Conservation (phyloP, 805 yeast genomes). For the Hermanozyma aechmeae region DNA sequence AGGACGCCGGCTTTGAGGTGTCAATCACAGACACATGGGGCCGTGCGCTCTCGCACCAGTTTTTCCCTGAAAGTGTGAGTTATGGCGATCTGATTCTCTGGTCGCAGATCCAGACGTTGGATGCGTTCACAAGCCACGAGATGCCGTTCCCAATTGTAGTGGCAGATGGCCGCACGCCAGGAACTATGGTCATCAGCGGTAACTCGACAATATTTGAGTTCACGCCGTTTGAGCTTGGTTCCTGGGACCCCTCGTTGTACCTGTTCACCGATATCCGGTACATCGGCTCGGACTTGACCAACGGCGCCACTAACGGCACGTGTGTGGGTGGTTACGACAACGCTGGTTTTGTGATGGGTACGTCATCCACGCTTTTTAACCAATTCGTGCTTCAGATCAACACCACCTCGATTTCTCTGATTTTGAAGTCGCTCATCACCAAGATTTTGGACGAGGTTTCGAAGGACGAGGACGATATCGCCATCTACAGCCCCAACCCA, state of each 20-base stretch:
- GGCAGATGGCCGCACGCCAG: slow-evolving; percentile 56
- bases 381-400: slow-evolving; percentile 18
- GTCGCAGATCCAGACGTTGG: slow-evolving; percentile 15
- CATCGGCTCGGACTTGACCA: slow-evolving; percentile 17
- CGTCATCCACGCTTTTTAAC: slow-evolving; percentile 30
- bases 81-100: slow-evolving; percentile 21
- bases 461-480: slow-evolving; percentile 23
- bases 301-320: slow-evolving; percentile 10
- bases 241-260: slow-evolving; percentile 31
- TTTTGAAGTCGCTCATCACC: slow-evolving; percentile 16
- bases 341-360: slow-evolving; percentile 32
- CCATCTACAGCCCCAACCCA: slow-evolving; percentile 33
- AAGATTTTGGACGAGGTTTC: slow-evolving; percentile 17
- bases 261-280: slow-evolving; percentile 21
- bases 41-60: slow-evolving; percentile 30
- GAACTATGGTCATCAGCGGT: slow-evolving; percentile 40
- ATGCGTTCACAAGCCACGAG: slow-evolving; percentile 17
- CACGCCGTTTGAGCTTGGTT: slow-evolving; percentile 30
- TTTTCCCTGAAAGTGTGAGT: slow-evolving; percentile 19
- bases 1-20: slow-evolving; percentile 27
- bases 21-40: slow-evolving; percentile 37
- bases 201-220: slow-evolving; percentile 56
- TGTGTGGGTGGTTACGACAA: slow-evolving; percentile 27
- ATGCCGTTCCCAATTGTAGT: slow-evolving; percentile 70
- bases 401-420: slow-evolving; percentile 12